phyloP scores from a whole-genome alignment of 176 grass and related monocot species.

The Hordeum marinum region DNA sequence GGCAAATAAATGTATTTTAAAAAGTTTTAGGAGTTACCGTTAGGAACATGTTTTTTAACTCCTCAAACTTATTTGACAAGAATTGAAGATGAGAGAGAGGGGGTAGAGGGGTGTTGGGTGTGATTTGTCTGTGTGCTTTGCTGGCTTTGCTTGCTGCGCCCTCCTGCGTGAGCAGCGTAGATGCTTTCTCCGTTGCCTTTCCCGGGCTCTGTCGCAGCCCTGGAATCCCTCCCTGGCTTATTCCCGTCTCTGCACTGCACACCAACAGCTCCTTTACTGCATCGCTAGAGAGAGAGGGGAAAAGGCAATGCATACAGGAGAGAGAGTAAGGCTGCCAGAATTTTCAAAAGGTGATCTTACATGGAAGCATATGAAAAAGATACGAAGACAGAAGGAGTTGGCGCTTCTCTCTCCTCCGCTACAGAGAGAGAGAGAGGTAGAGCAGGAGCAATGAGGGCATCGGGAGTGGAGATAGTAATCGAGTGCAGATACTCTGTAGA shows the following conservation, averaged over 20 bases:
- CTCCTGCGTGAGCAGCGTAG: background rate
- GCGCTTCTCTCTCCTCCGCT: background rate
- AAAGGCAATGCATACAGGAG: background rate
- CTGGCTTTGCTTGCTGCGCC: background rate
- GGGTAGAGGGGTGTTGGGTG: background rate
- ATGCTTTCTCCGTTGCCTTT: background rate
- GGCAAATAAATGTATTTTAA: no score
- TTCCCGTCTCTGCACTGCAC: slow-evolving; percentile 7
- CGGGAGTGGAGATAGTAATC: no score
- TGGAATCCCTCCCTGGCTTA: slow-evolving; percentile 4
- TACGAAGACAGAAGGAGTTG: background rate
- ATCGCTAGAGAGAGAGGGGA: background rate
- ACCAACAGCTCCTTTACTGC: background rate
- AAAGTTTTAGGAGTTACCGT: no score
- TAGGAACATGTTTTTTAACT: no score
- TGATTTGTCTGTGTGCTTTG: background rate
- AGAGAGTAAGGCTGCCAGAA: background rate
- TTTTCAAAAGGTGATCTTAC: background rate
- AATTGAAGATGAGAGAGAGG: background rate
- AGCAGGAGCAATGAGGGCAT: background rate
- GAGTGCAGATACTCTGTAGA: background rate
- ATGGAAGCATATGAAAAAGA: background rate
- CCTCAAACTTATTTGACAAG: no score
- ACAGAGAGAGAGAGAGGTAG: background rate
- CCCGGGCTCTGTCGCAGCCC: background rate